A percentile compares a stretch with the other conserved stretches of the same genome.
These are phyloP conservation scores for Aspergillus candidus DNA, from an alignment of 2,329 filamentous ascomycete genomes.

Conservation along the genomic window DNA sequence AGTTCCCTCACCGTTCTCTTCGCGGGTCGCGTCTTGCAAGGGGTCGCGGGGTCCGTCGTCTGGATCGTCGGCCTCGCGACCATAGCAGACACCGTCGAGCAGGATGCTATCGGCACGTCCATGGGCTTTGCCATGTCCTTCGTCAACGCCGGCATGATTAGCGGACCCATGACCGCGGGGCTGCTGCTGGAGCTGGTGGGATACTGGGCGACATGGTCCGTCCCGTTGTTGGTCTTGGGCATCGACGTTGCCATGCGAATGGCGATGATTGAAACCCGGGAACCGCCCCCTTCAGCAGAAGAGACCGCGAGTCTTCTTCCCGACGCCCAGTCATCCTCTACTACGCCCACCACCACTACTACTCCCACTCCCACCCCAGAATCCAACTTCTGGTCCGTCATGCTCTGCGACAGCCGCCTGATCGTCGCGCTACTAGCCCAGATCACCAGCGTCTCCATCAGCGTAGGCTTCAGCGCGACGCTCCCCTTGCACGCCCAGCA, in stretches of 20 bases:
- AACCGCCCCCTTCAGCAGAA: background rate
- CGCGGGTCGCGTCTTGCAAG: slow-evolving; percentile 25
- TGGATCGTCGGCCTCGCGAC: slow-evolving; percentile 30
- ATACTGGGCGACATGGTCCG: slow-evolving; percentile 28
- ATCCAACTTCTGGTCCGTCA: slow-evolving; percentile 28
- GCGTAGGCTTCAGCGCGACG: slow-evolving; percentile 51
- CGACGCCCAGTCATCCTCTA: background rate
- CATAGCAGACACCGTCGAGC: slow-evolving; percentile 22
- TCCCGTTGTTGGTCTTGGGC: slow-evolving; percentile 20
- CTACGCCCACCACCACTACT: background rate
- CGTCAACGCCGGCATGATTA: slow-evolving; percentile 21
- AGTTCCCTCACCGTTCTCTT: slow-evolving; percentile 9
- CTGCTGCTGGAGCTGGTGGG: slow-evolving; percentile 22
- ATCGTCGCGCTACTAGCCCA: slow-evolving; percentile 39
- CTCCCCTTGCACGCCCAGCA: slow-evolving; percentile 50
- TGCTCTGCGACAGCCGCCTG: slow-evolving; percentile 36
- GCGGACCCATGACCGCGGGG: slow-evolving; percentile 26
- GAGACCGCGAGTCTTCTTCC: slow-evolving; percentile 1
- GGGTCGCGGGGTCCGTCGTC: slow-evolving; percentile 21
- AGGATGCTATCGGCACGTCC: slow-evolving; percentile 21
- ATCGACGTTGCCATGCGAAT: slow-evolving; percentile 25
- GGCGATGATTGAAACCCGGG: slow-evolving; percentile 22
- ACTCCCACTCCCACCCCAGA: background rate
- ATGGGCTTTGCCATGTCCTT: slow-evolving; percentile 21
- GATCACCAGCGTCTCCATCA: slow-evolving; percentile 41